A percentile compares a stretch with the other conserved stretches of the same genome.
Evolutionary conservation across 2,329 filamentous ascomycete species (phyloP).

Genomic region (Fusarium guadeloupense): DNA sequence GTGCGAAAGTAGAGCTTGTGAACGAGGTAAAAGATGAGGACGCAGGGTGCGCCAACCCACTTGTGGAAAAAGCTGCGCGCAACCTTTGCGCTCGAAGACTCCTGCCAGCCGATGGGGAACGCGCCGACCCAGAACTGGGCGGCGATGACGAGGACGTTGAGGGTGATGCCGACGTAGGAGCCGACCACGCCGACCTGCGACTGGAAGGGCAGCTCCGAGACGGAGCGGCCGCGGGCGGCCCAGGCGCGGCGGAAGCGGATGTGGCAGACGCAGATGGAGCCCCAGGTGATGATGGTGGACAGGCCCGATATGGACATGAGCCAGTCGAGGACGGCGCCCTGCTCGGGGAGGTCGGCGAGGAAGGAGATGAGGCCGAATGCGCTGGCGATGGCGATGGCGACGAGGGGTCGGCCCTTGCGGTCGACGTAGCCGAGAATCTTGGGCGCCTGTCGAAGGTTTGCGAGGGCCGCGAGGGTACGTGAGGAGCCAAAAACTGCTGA

Average conservation of each 20-base stretch:
- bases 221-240: conserved; percentile 71
- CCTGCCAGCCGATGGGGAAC: conserved; percentile 71
- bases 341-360: conserved; percentile 71
- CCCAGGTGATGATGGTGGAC: conserved; percentile 81
- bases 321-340: conserved; percentile 78
- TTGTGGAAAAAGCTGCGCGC: conserved; percentile 76
- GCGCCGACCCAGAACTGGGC: conserved; percentile 91
- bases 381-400: conserved; percentile 75
- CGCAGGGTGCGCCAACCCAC: conserved; percentile 76
- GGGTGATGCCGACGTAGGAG: conserved; percentile 79
- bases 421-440: conserved; percentile 82
- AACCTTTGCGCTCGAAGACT: conserved; percentile 55
- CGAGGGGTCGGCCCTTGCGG: conserved; percentile 80
- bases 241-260: conserved; percentile 91
- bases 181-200: conserved; percentile 82
- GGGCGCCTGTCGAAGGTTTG: conserved; percentile 87
- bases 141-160: conserved; percentile 79
- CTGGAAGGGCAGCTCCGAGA: conserved; percentile 81
- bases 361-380: conserved; percentile 78
- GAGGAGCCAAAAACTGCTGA: conserved; percentile 92
- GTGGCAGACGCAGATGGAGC: conserved; percentile 86
- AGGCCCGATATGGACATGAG: conserved; percentile 78
- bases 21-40: conserved; percentile 71
- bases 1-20: conserved; percentile 84
- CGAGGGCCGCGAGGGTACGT: conserved; percentile 86